These are phyloP conservation scores for Leccinum sublutescens DNA, from an alignment of 768 basidiomycete genomes.

Conservation along the genomic window DNA sequence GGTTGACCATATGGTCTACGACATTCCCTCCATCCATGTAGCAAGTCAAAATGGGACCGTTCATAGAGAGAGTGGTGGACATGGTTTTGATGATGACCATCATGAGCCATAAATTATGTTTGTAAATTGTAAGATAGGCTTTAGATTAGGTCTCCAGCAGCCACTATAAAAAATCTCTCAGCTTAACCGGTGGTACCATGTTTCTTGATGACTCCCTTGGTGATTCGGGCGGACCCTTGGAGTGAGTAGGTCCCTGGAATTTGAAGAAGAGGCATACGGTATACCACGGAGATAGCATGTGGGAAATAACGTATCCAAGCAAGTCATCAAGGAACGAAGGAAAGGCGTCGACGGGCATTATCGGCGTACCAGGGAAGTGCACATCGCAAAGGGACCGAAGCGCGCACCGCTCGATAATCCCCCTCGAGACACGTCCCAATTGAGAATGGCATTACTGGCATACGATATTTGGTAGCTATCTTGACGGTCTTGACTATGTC, in stretches of 20 bases:
- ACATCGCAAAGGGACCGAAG: conserved; percentile 1
- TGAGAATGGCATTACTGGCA: conserved; percentile 77
- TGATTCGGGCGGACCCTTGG: conserved; percentile 56
- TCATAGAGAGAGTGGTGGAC: not conserved
- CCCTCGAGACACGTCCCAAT: conserved; percentile 85
- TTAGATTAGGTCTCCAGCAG: too few species aligned
- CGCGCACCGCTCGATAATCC: conserved; percentile 63
- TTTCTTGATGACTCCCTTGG: conserved; percentile 54
- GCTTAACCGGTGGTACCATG: conserved; percentile 54
- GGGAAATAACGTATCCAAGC: not conserved
- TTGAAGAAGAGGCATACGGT: conserved; percentile 76
- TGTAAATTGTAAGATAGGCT: not conserved
- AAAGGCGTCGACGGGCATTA: not conserved
- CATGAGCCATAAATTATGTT: not conserved
- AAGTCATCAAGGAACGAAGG: not conserved
- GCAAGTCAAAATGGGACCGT: not conserved
- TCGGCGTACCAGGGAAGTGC: not conserved
- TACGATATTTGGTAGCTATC: conserved; percentile 66
- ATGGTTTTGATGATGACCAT: not conserved
- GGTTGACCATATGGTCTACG: not conserved
- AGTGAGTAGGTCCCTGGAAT: conserved; percentile 73
- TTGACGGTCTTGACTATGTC: conserved; percentile 81
- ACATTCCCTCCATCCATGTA: not conserved
- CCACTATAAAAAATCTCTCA: too few species aligned
- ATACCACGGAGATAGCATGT: not conserved